Evolutionary conservation across 306 rosid species (phyloP), one percentile per base, ranked within the genome.

Genomic region (Rosa multiflora): DNA sequence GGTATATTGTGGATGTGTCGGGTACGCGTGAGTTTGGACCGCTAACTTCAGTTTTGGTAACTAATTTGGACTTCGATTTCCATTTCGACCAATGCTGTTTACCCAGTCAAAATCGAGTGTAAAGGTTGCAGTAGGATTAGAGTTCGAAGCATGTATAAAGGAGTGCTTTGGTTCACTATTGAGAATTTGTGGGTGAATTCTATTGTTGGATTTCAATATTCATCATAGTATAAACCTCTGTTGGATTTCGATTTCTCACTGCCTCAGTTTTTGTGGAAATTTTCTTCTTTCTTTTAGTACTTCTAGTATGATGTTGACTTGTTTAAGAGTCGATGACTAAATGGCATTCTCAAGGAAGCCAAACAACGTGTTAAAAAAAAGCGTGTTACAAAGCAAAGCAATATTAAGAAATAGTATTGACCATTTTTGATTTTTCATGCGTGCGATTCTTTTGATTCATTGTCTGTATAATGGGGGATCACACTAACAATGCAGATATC

Each of bases 401-500:
- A 43, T 42, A 18, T 42, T 2, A 21, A n/a, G 53, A 43, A 69
- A 69, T 1, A 69, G 73, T 44, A n/a, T n/a, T 44, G 53, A 43
- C 18, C 55, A 43, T 43, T 44, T 44, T 4, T 44, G 10, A 44
- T 44, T 0, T 40, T 69, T 21, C 55, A 69, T 69, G 55, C 53
- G 56, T 75, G 70, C 63, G 51, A 47, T 21, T 73, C 78, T 5
- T 17, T 43, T 26, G 15, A 26, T 74, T 42, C 69, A 39, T 74
- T 74, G 78, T 75, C 56, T 58, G 67, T 53, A 35, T 58, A 59
- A 43, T 26, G 70, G 70, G 69, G 78, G 15, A 42, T 59, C 23
- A 21, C 40, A 74, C 40, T 74, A 20, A 11, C 51, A 55, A 10
- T 71, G 26, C 26, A 49, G 20, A 63, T 14, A 12, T 72, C 55